These are phyloP conservation scores for Phoenix dactylifera DNA, from an alignment of 176 grass and related monocot species.

Conservation along the genomic window DNA sequence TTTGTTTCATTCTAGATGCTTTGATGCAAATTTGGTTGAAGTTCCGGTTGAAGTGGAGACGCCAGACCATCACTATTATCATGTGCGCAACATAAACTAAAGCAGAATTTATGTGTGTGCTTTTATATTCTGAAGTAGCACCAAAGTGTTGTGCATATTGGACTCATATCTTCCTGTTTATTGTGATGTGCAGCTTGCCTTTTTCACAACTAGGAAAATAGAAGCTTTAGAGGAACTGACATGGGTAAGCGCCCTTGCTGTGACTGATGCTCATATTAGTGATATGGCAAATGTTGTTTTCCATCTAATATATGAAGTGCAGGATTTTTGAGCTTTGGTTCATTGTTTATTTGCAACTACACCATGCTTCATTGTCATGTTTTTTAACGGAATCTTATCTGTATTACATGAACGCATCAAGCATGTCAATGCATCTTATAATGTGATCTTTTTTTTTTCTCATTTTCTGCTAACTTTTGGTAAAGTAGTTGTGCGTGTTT, in stretches of 20 bases:
- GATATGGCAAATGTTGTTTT: background rate
- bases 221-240: constrained; percentile 83
- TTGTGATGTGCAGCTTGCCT: constrained; percentile 42
- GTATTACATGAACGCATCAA: too few relatives aligned
- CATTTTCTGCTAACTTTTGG: too few relatives aligned
- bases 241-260: constrained; percentile 41
- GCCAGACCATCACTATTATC: constrained; percentile 68
- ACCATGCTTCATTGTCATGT: too few relatives aligned
- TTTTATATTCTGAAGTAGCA: constrained; percentile 4
- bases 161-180: constrained; percentile 15
- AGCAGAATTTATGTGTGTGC: background rate
- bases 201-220: constrained; percentile 66
- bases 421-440: too few relatives aligned
- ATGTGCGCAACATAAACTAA: constrained; percentile 30
- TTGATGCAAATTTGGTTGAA: constrained; percentile 59
- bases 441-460: too few relatives aligned
- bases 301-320: constrained; percentile 8
- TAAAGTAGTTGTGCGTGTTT: too few relatives aligned
- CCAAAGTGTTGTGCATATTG: background rate
- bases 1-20: constrained; percentile 40
- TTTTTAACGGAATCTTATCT: too few relatives aligned
- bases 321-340: background rate
- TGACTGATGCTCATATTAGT: background rate
- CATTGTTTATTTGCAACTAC: background rate
- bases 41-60: constrained; percentile 70